Conservation (phyloP, 768 basidiomycete species). For the Podaxis pistillaris region DNA sequence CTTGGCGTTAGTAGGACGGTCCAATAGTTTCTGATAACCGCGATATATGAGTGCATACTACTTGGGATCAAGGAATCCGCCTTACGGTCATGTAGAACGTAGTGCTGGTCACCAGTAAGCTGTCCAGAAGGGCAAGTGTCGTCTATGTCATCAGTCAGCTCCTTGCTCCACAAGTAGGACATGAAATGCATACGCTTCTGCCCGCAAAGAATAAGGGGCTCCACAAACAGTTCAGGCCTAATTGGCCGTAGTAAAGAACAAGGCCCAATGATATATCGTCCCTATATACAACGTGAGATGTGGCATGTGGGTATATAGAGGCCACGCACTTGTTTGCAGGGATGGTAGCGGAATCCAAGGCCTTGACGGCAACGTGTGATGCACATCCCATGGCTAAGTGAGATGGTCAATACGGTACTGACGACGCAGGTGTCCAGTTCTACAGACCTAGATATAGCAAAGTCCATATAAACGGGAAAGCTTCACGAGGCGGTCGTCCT, state of each 20-base stretch:
- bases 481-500: slow-evolving; percentile 47
- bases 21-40: slow-evolving; percentile 41
- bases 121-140: slow-evolving; percentile 54
- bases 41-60: not conserved
- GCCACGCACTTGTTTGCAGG: slow-evolving; percentile 39
- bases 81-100: slow-evolving; percentile 60
- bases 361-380: slow-evolving; percentile 57
- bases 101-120: slow-evolving; percentile 48
- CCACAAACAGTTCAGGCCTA: slow-evolving; percentile 60
- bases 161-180: not conserved
- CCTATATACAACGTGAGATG: slow-evolving; percentile 22
- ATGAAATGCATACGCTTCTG: slow-evolving; percentile 34
- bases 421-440: not conserved
- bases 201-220: slow-evolving; percentile 62
- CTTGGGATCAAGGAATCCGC: not conserved
- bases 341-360: slow-evolving; percentile 44
- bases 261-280: slow-evolving; percentile 45
- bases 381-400: slow-evolving; percentile 61
- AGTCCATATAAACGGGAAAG: slow-evolving; percentile 62
- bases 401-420: slow-evolving; percentile 13
- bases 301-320: not conserved
- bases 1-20: slow-evolving; percentile 40
- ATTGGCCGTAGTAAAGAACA: slow-evolving; percentile 58
- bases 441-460: slow-evolving; percentile 39
- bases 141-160: slow-evolving; percentile 31